Conservation (phyloP, 2,329 filamentous ascomycete genomes). For the Sporothrix protearum region DNA sequence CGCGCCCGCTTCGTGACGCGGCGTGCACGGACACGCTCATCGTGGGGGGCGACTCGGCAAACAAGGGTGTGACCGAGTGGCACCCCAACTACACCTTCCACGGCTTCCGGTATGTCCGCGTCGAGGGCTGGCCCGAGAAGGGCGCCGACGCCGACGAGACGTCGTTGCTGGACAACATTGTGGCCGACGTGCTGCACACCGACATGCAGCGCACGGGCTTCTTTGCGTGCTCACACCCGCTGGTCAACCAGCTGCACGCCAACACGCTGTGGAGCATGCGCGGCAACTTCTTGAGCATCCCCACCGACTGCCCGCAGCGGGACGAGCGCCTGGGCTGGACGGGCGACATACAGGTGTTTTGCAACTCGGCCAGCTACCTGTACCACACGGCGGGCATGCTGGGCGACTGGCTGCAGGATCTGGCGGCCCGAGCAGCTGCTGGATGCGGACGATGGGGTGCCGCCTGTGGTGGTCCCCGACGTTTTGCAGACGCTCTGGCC, state of each 20-base stretch:
- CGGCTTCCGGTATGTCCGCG: constrained; percentile 46
- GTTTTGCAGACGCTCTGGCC: constrained; percentile 23
- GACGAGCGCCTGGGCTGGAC: constrained; percentile 56
- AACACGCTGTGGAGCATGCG: constrained; percentile 57
- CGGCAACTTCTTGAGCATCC: constrained; percentile 56
- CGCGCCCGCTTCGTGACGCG: constrained; percentile 43
- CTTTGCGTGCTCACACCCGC: constrained; percentile 50
- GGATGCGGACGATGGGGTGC: constrained; percentile 36
- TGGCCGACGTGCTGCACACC: constrained; percentile 44
- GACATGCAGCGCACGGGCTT: constrained; percentile 50
- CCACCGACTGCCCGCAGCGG: constrained; percentile 56
- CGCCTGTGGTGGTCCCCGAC: constrained; percentile 33
- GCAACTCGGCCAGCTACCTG: constrained; percentile 50
- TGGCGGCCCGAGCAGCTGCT: constrained; percentile 34
- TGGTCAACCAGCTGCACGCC: constrained; percentile 52
- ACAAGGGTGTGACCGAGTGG: constrained; percentile 34
- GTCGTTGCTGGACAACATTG: constrained; percentile 16
- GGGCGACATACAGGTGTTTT: constrained; percentile 50
- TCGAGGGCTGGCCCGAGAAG: constrained; percentile 14
- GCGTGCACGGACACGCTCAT: constrained; percentile 41
- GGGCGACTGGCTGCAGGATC: constrained; percentile 49
- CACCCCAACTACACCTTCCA: constrained; percentile 52
- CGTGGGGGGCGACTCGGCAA: constrained; percentile 23
- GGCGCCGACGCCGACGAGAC: constrained; percentile 25
- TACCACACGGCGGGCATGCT: constrained; percentile 53